phyloP scores from a whole-genome alignment of 352 stramenopile species.

The Phytophthora quininea region DNA sequence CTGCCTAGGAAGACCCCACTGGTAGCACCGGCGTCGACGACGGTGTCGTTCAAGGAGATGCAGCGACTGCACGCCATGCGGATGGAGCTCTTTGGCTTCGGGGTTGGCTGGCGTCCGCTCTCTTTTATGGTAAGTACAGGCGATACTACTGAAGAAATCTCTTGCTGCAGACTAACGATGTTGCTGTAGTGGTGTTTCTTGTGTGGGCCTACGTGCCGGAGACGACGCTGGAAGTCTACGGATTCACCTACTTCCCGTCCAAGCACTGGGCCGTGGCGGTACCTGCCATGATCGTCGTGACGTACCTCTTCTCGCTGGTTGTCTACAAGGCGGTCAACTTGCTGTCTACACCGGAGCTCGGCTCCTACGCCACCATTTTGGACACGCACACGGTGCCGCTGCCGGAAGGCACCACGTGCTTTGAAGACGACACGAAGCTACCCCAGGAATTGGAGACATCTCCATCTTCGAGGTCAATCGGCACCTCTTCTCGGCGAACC shows the following conservation, averaged over 20 bases:
- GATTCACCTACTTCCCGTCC: conserved; percentile 89
- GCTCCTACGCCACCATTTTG: conserved; percentile 83
- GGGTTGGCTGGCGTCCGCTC: conserved; percentile 80
- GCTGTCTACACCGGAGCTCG: conserved; percentile 65
- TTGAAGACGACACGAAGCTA: conserved; percentile 59
- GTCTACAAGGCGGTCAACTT: conserved; percentile 88
- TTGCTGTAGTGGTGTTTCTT: conserved; percentile 77
- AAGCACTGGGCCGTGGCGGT: conserved; percentile 91
- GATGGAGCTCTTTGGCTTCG: conserved; percentile 89
- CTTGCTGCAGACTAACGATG: not conserved
- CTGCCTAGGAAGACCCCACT: not conserved
- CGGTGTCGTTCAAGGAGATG: conserved; percentile 81
- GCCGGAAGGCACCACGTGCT: conserved; percentile 40
- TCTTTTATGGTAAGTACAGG: conserved; percentile 67
- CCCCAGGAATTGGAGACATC: conserved; percentile 79
- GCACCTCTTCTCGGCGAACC: conserved; percentile 47
- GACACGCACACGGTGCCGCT: conserved; percentile 75
- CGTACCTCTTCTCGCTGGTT: conserved; percentile 82
- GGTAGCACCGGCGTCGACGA: conserved; percentile 11
- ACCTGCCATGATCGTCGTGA: conserved; percentile 84
- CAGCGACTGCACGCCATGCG: conserved; percentile 82
- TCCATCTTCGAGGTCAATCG: conserved; percentile 75
- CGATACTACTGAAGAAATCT: not conserved
- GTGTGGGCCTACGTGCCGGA: conserved; percentile 91
- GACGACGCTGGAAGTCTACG: conserved; percentile 71